Evolutionary conservation across 768 basidiomycete species (phyloP), one percentile per base, ranked within the genome.

Genomic region (Melanogaster broomeanus): DNA sequence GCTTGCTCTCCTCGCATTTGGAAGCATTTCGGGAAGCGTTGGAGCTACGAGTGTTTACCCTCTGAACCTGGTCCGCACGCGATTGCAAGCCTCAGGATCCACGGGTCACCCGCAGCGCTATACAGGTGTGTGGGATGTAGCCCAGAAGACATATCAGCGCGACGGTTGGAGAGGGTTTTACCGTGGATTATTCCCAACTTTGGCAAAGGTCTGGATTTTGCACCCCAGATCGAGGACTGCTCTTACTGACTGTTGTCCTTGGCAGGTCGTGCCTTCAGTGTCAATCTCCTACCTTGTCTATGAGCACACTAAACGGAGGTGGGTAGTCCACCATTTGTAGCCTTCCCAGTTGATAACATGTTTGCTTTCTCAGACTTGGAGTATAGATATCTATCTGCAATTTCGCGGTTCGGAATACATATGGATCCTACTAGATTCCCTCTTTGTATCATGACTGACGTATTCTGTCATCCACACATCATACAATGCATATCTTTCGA

Each of bases 211-310:
- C 50, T 13, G 71, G 56, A 45, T 30, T 45, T 30, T 50, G 15
- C 34, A 35, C 22, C 15, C 21, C 21, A 11, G 41, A 12, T 39
- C 25, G 47, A 25, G 19, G 45, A 45, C 37, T 4, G 10, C 13
- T 4, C 13, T 40, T 49, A 35, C 50, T 58, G 30, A 52, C 50
- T 15, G 22, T 27, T 52, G 45, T 21, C 46, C 18, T 60, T 44
- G 40, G 30, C 60, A 92, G 90, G 96, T 98, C 52, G 86, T 97
- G 40, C 96, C 96, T 45, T 88, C 94, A 4, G 96, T 98, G 38
- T 96, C 94, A 8, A 98, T 98, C 72, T 93, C 93, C 53, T 97
- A 97, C 72, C 85, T 97, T 35, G 95, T 97, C 56, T 93, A 93
- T 70, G 91, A 93, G 66, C 84, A 89, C 61, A 85, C 80, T 61